These are phyloP conservation scores for Arthrobotrys sinensis DNA, from an alignment of 2,329 filamentous ascomycete genomes.

Conservation along the genomic window DNA sequence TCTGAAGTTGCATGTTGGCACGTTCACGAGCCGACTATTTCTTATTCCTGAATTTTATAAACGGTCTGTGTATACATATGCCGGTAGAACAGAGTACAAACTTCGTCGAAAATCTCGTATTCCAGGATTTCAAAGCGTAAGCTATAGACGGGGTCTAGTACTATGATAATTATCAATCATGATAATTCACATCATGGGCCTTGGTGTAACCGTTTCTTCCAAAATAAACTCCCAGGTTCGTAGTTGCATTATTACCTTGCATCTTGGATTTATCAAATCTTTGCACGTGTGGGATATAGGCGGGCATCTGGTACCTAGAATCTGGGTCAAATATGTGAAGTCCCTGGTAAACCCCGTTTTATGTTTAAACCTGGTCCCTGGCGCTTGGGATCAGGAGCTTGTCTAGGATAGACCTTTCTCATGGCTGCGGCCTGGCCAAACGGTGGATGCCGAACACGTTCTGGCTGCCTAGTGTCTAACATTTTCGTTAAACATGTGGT, in stretches of 20 bases:
- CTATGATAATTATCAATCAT: slow-evolving; percentile 15
- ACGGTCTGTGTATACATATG: not conserved
- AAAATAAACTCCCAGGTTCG: slow-evolving; percentile 6
- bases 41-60: not conserved
- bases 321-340: slow-evolving; percentile 14
- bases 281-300: slow-evolving; percentile 1
- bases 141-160: slow-evolving; percentile 5
- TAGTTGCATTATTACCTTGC: slow-evolving; percentile 24
- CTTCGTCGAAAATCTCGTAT: slow-evolving; percentile 27
- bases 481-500: slow-evolving; percentile 9
- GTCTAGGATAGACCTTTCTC: slow-evolving; percentile 11
- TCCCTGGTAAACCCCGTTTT: slow-evolving; percentile 25
- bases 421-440: slow-evolving; percentile 18
- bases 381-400: slow-evolving; percentile 50
- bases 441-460: slow-evolving; percentile 39
- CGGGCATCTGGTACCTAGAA: slow-evolving; percentile 23
- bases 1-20: not conserved
- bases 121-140: not conserved
- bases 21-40: slow-evolving; percentile 8
- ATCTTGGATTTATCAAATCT: slow-evolving; percentile 13
- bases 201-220: slow-evolving; percentile 48
- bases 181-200: not conserved
- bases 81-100: slow-evolving; percentile 5
- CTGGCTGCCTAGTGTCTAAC: slow-evolving; percentile 41
- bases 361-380: slow-evolving; percentile 52